These are phyloP conservation scores for Stagonosporopsis chrysanthemi DNA, from an alignment of 2,329 filamentous ascomycete genomes.

Conservation along the genomic window DNA sequence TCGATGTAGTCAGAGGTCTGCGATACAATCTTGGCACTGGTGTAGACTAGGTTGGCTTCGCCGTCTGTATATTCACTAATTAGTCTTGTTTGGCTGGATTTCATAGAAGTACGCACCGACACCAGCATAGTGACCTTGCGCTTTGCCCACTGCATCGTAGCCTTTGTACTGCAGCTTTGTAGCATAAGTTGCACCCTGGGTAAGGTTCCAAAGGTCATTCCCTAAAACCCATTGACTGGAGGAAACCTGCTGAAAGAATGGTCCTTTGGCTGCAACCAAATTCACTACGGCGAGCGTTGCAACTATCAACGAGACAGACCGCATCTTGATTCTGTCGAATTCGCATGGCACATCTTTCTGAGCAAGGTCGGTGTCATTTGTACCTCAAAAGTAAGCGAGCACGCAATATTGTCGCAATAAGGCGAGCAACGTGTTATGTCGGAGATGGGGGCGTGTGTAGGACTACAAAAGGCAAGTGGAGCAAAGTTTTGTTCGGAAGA, in stretches of 20 bases:
- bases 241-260: conserved; percentile 31
- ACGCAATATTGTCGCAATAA: conserved; percentile 13
- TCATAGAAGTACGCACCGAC: conserved; percentile 35
- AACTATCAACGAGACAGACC: not conserved
- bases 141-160: conserved; percentile 44
- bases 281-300: conserved; percentile 2
- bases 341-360: not conserved
- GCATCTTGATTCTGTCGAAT: conserved; percentile 1
- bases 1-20: conserved; percentile 51
- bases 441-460: not conserved
- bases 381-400: not conserved
- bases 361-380: not conserved
- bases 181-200: conserved; percentile 38
- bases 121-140: conserved; percentile 49
- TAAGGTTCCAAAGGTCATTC: conserved; percentile 49
- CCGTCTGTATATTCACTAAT: conserved; percentile 33
- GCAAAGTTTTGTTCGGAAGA: conserved; percentile 18
- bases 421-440: conserved; percentile 2
- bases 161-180: conserved; percentile 48
- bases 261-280: conserved; percentile 15
- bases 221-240: conserved; percentile 38
- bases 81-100: not conserved
- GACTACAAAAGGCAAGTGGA: conserved; percentile 5
- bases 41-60: conserved; percentile 53
- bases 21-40: conserved; percentile 48